These are phyloP conservation scores for Puya raimondii DNA, from an alignment of 176 grass and related monocot species.

Conservation along the genomic window DNA sequence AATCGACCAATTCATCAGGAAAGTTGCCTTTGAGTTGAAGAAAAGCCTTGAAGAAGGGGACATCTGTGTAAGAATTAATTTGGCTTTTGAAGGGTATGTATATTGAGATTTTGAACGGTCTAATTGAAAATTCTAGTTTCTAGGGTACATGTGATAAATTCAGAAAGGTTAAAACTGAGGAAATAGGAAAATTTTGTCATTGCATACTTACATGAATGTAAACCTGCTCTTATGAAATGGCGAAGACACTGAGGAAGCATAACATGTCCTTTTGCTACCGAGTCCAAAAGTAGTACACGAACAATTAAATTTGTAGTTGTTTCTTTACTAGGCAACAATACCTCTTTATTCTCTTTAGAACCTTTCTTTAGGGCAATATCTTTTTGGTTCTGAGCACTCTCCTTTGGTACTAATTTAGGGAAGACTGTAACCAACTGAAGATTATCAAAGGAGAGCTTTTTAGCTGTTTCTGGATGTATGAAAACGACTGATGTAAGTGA, in stretches of 20 bases:
- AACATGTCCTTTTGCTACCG: slow-evolving; percentile 79
- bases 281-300: slow-evolving; percentile 51
- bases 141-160: background rate
- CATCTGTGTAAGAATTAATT: no score
- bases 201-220: slow-evolving; percentile 81
- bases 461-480: slow-evolving; percentile 83
- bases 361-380: slow-evolving; percentile 42
- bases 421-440: slow-evolving; percentile 65
- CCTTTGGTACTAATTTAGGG: slow-evolving; percentile 50
- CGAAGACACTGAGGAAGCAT: slow-evolving; percentile 78
- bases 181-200: background rate
- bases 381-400: slow-evolving; percentile 43
- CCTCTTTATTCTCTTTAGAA: slow-evolving; percentile 1
- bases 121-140: no score
- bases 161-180: no score
- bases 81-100: no score
- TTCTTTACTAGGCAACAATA: slow-evolving; percentile 39
- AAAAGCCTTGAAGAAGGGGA: no score
- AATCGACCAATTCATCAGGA: no score
- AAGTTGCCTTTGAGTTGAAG: no score
- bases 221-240: slow-evolving; percentile 57
- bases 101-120: no score
- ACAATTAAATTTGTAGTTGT: slow-evolving; percentile 41
- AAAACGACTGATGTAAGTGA: slow-evolving; percentile 57
- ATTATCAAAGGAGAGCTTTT: slow-evolving; percentile 55